Evolutionary conservation across 257 asterid species (phyloP).

Genomic region (Solanum pinnatisectum): DNA sequence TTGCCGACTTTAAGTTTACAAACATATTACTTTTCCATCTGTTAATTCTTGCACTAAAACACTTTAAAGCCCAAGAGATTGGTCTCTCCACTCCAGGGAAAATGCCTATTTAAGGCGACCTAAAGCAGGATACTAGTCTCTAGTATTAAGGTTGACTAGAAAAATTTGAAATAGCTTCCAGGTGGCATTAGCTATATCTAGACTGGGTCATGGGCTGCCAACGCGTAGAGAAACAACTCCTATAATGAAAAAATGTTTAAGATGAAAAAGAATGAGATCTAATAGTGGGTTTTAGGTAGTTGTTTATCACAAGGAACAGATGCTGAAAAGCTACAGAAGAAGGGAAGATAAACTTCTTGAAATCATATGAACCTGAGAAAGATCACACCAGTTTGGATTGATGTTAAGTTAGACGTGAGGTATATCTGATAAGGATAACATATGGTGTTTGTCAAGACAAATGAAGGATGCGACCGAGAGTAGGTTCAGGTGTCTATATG

Average conservation of each 20-base stretch:
- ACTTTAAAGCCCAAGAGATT: neutral
- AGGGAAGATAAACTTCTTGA: neutral
- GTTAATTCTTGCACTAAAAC: neutral
- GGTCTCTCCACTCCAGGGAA: neutral
- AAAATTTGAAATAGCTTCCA: neutral
- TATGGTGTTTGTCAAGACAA: neutral
- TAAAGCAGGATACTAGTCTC: neutral
- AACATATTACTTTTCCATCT: neutral
- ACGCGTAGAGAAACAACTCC: neutral
- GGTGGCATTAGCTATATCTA: neutral
- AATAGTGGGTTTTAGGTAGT: neutral
- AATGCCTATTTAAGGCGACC: neutral
- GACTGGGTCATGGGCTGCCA: neutral
- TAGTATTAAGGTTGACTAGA: neutral
- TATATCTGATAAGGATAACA: neutral
- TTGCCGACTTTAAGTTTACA: neutral
- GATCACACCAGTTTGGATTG: neutral
- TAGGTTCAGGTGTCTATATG: neutral
- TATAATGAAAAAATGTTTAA: neutral
- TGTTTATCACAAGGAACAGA: neutral
- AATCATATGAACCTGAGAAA: neutral
- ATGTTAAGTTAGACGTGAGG: neutral
- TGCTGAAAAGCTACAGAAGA: neutral
- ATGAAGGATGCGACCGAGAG: neutral
- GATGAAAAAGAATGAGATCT: neutral